Evolutionary conservation across 2,329 filamentous ascomycete species (phyloP).

Genomic region (Cadophora gregata): DNA sequence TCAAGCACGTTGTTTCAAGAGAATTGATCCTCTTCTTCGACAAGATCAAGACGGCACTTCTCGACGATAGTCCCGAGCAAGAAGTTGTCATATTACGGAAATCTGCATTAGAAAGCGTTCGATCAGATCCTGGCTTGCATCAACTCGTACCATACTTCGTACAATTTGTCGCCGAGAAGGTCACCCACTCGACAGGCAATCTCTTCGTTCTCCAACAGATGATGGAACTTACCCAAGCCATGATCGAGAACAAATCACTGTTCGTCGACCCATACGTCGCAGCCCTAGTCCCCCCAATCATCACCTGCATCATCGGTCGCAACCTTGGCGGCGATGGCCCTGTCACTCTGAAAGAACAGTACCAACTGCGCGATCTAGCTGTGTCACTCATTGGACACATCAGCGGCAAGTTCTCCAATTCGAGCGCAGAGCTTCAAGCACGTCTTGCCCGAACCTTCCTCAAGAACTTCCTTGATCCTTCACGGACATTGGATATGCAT

Average conservation of each 20-base stretch:
- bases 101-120: slow-evolving; percentile 83
- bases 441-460: slow-evolving; percentile 92
- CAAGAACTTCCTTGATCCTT: slow-evolving; percentile 88
- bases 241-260: slow-evolving; percentile 82
- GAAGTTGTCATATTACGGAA: slow-evolving; percentile 73
- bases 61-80: slow-evolving; percentile 87
- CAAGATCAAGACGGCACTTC: slow-evolving; percentile 86
- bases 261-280: slow-evolving; percentile 70
- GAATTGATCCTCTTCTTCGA: slow-evolving; percentile 97
- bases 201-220: slow-evolving; percentile 88
- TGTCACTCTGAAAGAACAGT: slow-evolving; percentile 67
- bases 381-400: slow-evolving; percentile 82
- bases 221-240: slow-evolving; percentile 85
- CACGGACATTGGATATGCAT: slow-evolving; percentile 81
- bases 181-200: slow-evolving; percentile 91
- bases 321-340: slow-evolving; percentile 61
- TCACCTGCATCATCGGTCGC: slow-evolving; percentile 89
- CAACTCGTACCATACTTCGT: slow-evolving; percentile 97
- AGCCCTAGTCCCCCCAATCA: slow-evolving; percentile 79
- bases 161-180: slow-evolving; percentile 93
- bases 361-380: slow-evolving; percentile 82
- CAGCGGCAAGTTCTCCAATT: slow-evolving; percentile 78
- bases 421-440: slow-evolving; percentile 82
- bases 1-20: slow-evolving; percentile 96
- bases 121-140: slow-evolving; percentile 89